Percentiles rank a stretch among this genome's conserved stretches.
These are phyloP conservation scores for Berberis thunbergii DNA, from an alignment of 164 flowering plant genomes.

Conservation along the genomic window DNA sequence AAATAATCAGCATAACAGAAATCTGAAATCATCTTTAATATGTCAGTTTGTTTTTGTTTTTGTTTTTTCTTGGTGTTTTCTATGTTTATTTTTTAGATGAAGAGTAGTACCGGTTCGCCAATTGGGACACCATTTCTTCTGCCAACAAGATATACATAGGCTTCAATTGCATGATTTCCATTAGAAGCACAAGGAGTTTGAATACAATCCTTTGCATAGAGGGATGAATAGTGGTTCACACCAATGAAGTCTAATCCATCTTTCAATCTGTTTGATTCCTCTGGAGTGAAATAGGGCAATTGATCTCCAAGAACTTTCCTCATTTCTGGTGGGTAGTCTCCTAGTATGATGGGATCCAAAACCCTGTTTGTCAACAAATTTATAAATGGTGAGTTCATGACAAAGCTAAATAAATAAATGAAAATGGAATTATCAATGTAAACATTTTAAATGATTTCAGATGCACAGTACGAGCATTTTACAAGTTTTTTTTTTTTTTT, in stretches of 20 bases:
- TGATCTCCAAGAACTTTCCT: slow-evolving; percentile 12
- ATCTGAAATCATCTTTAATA: neutral
- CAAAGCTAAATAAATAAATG: too few species aligned
- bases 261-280: slow-evolving; percentile 15
- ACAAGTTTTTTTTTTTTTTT: too few species aligned
- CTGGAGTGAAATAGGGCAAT: slow-evolving; percentile 26
- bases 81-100: too few species aligned
- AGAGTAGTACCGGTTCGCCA: slow-evolving; percentile 29
- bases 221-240: slow-evolving; percentile 35
- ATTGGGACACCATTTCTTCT: slow-evolving; percentile 39
- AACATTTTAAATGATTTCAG: too few species aligned
- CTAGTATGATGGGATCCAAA: slow-evolving; percentile 37
- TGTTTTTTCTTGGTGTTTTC: too few species aligned
- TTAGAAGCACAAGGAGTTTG: slow-evolving; percentile 23
- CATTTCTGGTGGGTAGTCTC: slow-evolving; percentile 45
- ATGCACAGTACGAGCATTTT: too few species aligned
- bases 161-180: slow-evolving; percentile 23
- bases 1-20: neutral
- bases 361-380: slow-evolving; percentile 16
- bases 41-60: too few species aligned
- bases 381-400: neutral
- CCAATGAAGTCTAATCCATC: slow-evolving; percentile 37
- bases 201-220: slow-evolving; percentile 40
- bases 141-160: slow-evolving; percentile 20
- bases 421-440: too few species aligned